A percentile compares a stretch with the other conserved stretches of the same genome.
Evolutionary conservation across 2,329 filamentous ascomycete genomes (phyloP).

Genomic region (Beauveria australis): DNA sequence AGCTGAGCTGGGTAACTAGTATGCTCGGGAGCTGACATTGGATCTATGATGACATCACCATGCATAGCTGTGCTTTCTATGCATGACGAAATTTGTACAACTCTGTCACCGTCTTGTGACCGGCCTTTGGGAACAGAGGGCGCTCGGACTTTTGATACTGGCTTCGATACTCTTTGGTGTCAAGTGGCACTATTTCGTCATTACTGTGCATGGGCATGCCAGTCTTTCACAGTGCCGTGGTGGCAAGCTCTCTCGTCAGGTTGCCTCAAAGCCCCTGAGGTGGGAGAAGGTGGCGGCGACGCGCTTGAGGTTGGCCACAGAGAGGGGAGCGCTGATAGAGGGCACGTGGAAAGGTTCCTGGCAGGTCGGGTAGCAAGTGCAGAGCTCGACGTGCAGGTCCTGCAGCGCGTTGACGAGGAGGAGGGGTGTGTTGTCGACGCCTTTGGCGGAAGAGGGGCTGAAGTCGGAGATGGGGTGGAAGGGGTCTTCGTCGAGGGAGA

Average conservation of each 20-base stretch:
- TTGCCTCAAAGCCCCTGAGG: constrained; percentile 15
- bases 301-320: constrained; percentile 13
- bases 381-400: constrained; percentile 12
- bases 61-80: not conserved
- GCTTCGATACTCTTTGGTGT: not conserved
- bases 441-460: not conserved
- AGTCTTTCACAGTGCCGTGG: not conserved
- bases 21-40: not conserved
- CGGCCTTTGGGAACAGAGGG: constrained; percentile 8
- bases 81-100: constrained; percentile 3
- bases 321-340: constrained; percentile 15
- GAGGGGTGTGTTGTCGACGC: not conserved
- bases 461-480: not conserved
- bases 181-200: constrained; percentile 2
- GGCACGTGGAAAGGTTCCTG: constrained; percentile 10
- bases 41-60: not conserved
- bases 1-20: not conserved
- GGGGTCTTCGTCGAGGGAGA: constrained; percentile 8
- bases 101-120: constrained; percentile 6
- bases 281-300: constrained; percentile 20
- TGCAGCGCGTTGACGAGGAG: constrained; percentile 12
- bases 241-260: not conserved
- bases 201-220: constrained; percentile 4
- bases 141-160: not conserved
- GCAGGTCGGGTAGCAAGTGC: constrained; percentile 13